Conservation (phyloP, 2,329 filamentous ascomycete genomes). For the Rugonectria rugulosa region DNA sequence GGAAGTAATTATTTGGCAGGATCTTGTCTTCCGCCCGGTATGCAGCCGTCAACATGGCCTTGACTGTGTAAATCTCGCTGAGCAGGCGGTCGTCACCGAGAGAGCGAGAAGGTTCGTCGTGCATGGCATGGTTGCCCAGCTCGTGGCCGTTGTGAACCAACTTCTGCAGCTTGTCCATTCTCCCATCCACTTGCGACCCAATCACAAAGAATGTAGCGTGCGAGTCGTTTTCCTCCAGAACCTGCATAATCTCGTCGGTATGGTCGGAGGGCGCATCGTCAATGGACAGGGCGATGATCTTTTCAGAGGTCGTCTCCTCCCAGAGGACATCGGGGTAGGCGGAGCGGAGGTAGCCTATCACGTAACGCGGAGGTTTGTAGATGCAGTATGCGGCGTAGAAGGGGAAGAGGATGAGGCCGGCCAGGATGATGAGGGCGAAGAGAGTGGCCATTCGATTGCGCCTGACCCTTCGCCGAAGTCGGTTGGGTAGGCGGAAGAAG, state of each 20-base stretch:
- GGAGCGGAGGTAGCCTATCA: conserved; percentile 74
- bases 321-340: conserved; percentile 84
- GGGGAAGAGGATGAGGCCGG: conserved; percentile 47
- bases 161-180: conserved; percentile 61
- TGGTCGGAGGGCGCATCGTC: conserved; percentile 83
- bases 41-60: conserved; percentile 63
- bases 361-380: conserved; percentile 79
- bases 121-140: conserved; percentile 89
- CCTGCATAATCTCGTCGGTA: conserved; percentile 73
- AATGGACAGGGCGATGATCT: conserved; percentile 82
- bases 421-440: conserved; percentile 48
- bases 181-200: conserved; percentile 72
- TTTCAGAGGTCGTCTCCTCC: conserved; percentile 65
- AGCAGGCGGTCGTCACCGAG: conserved; percentile 67
- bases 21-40: conserved; percentile 57
- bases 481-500: conserved; percentile 63
- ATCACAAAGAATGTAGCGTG: conserved; percentile 91
- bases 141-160: conserved; percentile 72
- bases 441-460: conserved; percentile 66
- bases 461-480: conserved; percentile 64
- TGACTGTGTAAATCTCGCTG: conserved; percentile 70
- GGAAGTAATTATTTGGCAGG: conserved; percentile 72
- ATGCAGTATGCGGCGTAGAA: conserved; percentile 68
- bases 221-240: conserved; percentile 71
- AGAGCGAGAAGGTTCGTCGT: conserved; percentile 76